A percentile compares a stretch with the other conserved stretches of the same genome.
Conservation (phyloP, 108 stramenopile genomes). For the Skeletonema potamos region DNA sequence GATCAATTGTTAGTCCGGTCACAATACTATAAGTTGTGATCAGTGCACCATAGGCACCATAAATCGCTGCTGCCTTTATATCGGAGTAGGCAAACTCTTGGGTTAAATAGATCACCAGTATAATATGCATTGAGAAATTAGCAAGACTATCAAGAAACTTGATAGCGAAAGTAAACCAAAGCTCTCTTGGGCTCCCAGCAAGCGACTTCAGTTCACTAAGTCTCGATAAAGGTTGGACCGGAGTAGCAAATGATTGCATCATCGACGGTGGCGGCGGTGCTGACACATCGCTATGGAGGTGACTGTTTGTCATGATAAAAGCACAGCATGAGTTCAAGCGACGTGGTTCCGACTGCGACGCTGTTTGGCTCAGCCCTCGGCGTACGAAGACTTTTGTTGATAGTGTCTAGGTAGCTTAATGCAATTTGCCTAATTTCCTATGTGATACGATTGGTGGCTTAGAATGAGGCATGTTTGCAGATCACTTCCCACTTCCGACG, state of each 20-base stretch:
- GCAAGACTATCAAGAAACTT: constrained; percentile 6
- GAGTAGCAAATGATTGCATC: not conserved
- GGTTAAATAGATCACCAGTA: not conserved
- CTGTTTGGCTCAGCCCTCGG: too few relatives aligned
- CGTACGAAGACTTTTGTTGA: too few relatives aligned
- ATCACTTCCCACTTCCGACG: too few relatives aligned
- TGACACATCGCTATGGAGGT: not conserved
- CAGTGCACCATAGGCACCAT: not conserved
- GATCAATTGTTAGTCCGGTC: not conserved
- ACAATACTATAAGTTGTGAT: not conserved
- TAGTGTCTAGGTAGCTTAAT: too few relatives aligned
- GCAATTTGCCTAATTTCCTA: too few relatives aligned
- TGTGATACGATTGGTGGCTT: too few relatives aligned
- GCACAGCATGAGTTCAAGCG: too few relatives aligned
- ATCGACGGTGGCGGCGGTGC: not conserved
- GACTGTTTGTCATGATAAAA: not conserved
- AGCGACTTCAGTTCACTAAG: not conserved
- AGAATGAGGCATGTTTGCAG: too few relatives aligned
- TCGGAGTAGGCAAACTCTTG: not conserved
- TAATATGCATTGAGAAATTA: constrained; percentile 1
- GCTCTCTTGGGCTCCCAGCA: not conserved
- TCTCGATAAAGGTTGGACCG: not conserved
- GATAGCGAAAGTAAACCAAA: not conserved
- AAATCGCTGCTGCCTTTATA: not conserved
- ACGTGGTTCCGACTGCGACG: too few relatives aligned